Percentiles rank a stretch among this genome's conserved stretches.
Evolutionary conservation across 2,329 filamentous ascomycete species (phyloP).

Genomic region (Fusarium citri): DNA sequence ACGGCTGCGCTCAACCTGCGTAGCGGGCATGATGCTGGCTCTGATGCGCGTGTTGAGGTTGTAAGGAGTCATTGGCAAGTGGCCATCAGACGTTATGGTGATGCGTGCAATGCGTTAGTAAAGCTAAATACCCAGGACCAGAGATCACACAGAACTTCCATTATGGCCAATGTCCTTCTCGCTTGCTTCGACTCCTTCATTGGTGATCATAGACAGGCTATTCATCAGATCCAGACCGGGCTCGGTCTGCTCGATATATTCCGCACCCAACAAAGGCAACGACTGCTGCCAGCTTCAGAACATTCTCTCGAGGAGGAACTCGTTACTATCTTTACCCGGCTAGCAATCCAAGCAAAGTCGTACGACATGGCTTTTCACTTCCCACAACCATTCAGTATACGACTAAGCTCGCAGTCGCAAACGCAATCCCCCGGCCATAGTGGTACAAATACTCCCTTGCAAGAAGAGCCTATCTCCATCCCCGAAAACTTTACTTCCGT

Average conservation of each 20-base stretch:
- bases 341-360: conserved; percentile 74
- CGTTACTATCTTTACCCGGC: conserved; percentile 71
- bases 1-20: conserved; percentile 62
- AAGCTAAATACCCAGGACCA: conserved; percentile 57
- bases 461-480: conserved; percentile 36
- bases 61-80: conserved; percentile 67
- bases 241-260: conserved; percentile 66
- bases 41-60: conserved; percentile 43
- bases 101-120: conserved; percentile 64
- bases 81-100: conserved; percentile 69
- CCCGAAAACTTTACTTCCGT: conserved; percentile 59
- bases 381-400: conserved; percentile 70
- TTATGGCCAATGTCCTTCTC: conserved; percentile 74
- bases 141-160: conserved; percentile 62
- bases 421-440: conserved; percentile 56
- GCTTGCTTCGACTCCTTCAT: conserved; percentile 77
- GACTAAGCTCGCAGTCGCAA: conserved; percentile 49
- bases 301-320: conserved; percentile 69
- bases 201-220: conserved; percentile 71
- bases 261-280: conserved; percentile 56
- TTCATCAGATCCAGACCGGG: conserved; percentile 70
- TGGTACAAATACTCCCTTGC: conserved; percentile 57
- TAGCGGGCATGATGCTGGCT: conserved; percentile 13
- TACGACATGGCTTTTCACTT: conserved; percentile 78
- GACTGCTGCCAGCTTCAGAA: conserved; percentile 47